Percentiles rank a stretch among this genome's conserved stretches.
These are phyloP conservation scores for Suillus hirtellus DNA, from an alignment of 768 basidiomycete genomes.

Conservation along the genomic window DNA sequence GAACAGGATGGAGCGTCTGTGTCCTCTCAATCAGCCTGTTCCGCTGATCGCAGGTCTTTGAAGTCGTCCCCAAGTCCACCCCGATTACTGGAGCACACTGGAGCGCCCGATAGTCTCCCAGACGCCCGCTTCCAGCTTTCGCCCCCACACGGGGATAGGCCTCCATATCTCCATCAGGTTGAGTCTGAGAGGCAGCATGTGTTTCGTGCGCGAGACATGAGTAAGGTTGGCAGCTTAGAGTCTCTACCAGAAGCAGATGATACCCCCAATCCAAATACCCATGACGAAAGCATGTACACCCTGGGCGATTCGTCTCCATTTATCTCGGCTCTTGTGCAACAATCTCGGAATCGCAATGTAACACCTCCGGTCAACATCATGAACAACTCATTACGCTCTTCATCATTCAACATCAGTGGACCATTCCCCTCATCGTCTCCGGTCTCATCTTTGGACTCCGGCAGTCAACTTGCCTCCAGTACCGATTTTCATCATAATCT, in stretches of 20 bases:
- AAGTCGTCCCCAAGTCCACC: constrained; percentile 72
- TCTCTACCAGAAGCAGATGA: constrained; percentile 58
- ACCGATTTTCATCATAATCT: constrained; percentile 52
- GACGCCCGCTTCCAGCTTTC: constrained; percentile 37
- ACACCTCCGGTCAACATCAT: constrained; percentile 49
- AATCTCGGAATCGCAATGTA: constrained; percentile 38
- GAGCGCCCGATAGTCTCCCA: constrained; percentile 21
- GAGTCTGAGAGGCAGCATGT: constrained; percentile 48
- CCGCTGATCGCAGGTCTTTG: constrained; percentile 65
- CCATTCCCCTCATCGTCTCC: constrained; percentile 68
- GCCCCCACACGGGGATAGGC: constrained; percentile 40
- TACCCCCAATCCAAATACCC: constrained; percentile 37
- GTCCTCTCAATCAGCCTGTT: constrained; percentile 59
- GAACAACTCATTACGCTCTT: constrained; percentile 35
- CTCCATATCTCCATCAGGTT: constrained; percentile 47
- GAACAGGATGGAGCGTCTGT: constrained; percentile 46
- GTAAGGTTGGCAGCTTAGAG: constrained; percentile 50
- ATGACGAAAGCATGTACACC: constrained; percentile 27
- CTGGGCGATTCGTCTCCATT: constrained; percentile 35
- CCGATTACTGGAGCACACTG: constrained; percentile 29
- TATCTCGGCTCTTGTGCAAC: constrained; percentile 40
- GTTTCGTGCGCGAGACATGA: constrained; percentile 47
- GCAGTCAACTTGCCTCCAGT: constrained; percentile 57
- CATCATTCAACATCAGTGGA: constrained; percentile 45
- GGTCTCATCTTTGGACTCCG: constrained; percentile 76